Percentiles rank a stretch among this genome's conserved stretches.
These are phyloP conservation scores for Chaetomium sp. DNA, from an alignment of 2,329 filamentous ascomycete species.

Conservation along the genomic window DNA sequence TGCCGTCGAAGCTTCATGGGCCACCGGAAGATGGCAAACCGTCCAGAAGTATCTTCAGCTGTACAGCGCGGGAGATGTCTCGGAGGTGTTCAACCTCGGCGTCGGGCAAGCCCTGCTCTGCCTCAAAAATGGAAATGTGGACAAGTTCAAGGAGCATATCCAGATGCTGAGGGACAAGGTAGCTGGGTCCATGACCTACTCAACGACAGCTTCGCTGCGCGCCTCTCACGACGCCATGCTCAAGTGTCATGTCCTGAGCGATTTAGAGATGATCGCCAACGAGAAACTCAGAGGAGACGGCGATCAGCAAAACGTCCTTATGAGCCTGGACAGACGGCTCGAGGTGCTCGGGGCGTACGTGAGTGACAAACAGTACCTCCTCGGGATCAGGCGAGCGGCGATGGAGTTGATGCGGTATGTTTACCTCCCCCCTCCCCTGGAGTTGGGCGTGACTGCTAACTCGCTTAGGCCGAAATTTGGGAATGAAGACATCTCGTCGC, in stretches of 20 bases:
- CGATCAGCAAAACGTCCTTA: constrained; percentile 49
- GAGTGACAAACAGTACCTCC: constrained; percentile 88
- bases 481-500: constrained; percentile 73
- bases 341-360: constrained; percentile 86
- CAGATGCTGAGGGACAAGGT: constrained; percentile 68
- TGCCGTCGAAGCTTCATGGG: constrained; percentile 90
- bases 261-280: constrained; percentile 76
- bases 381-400: constrained; percentile 81
- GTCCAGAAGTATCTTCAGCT: constrained; percentile 66
- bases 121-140: constrained; percentile 55
- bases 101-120: constrained; percentile 69
- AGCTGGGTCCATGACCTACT: constrained; percentile 72
- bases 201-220: constrained; percentile 77
- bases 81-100: constrained; percentile 78
- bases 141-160: constrained; percentile 60
- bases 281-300: constrained; percentile 46
- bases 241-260: constrained; percentile 82
- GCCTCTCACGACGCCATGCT: constrained; percentile 83
- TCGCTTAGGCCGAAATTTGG: constrained; percentile 59
- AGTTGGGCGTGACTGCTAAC: constrained; percentile 37
- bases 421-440: constrained; percentile 22
- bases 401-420: constrained; percentile 76
- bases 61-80: constrained; percentile 53
- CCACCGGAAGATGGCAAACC: constrained; percentile 77
- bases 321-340: constrained; percentile 72